Percentiles rank a stretch among this genome's conserved stretches.
These are phyloP conservation scores for Botrytis tulipae DNA, from an alignment of 2,329 filamentous ascomycete species.

Conservation along the genomic window DNA sequence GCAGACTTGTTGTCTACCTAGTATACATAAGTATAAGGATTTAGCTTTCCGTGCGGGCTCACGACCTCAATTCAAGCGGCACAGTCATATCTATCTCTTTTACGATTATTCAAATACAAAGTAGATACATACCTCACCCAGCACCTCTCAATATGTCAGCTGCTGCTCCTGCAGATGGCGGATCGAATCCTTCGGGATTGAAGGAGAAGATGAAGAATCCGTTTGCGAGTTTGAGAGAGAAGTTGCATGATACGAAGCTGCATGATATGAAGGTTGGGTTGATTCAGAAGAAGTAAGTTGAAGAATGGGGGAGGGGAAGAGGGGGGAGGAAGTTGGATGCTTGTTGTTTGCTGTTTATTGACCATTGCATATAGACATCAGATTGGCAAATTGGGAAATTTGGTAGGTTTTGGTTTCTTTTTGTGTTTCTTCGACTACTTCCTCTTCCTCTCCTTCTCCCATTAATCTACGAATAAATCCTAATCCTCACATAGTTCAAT, in stretches of 20 bases:
- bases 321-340: not conserved
- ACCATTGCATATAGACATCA: constrained; percentile 46
- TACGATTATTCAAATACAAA: rapidly evolving
- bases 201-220: constrained; percentile 51
- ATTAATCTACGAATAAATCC: not conserved
- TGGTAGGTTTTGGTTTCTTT: constrained; percentile 45
- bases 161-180: constrained; percentile 33
- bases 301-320: not conserved
- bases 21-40: too few relatives aligned
- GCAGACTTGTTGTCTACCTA: too few relatives aligned
- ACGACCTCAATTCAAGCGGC: not conserved
- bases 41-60: not conserved
- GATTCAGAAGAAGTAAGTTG: constrained; percentile 56
- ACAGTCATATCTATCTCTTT: not conserved
- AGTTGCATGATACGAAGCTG: constrained; percentile 53
- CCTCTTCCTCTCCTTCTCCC: not conserved
- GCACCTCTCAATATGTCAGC: constrained; percentile 29
- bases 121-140: not conserved
- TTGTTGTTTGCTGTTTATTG: not conserved
- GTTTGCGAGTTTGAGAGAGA: constrained; percentile 48
- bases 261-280: constrained; percentile 57
- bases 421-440: not conserved
- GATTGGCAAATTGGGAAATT: constrained; percentile 61
- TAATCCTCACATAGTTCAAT: constrained; percentile 57
- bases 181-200: constrained; percentile 31